Evolutionary conservation across 2,329 filamentous ascomycete species (phyloP).

Genomic region (Penicillium expansum): DNA sequence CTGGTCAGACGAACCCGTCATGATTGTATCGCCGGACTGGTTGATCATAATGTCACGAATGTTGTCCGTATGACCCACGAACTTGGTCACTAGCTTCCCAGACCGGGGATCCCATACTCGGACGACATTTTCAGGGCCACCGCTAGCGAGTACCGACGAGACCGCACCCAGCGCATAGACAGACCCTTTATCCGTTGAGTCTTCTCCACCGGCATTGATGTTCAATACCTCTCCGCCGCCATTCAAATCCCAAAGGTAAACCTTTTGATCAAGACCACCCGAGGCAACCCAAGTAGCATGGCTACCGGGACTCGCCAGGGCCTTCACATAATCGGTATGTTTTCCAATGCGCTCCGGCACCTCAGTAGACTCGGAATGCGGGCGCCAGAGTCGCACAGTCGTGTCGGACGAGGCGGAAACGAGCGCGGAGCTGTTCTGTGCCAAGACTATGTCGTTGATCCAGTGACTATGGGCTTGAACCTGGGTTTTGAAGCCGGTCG

Average conservation of each 20-base stretch:
- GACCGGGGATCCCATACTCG: slow-evolving; percentile 87
- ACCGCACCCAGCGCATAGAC: slow-evolving; percentile 86
- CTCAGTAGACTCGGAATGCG: slow-evolving; percentile 60
- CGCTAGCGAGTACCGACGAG: slow-evolving; percentile 79
- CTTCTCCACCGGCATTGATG: slow-evolving; percentile 73
- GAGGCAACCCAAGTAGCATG: slow-evolving; percentile 85
- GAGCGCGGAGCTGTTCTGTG: slow-evolving; percentile 72
- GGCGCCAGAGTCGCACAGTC: slow-evolving; percentile 89
- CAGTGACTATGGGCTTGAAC: slow-evolving; percentile 87
- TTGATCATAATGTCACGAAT: slow-evolving; percentile 88
- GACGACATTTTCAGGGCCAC: slow-evolving; percentile 90
- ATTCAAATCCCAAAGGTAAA: slow-evolving; percentile 89
- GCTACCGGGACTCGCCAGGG: slow-evolving; percentile 72
- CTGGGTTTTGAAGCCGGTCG: slow-evolving; percentile 59
- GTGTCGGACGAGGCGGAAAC: slow-evolving; percentile 92
- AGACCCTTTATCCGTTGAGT: slow-evolving; percentile 83
- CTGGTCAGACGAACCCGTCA: slow-evolving; percentile 93
- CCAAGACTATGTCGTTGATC: slow-evolving; percentile 89
- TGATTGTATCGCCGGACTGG: slow-evolving; percentile 80
- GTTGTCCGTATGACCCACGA: slow-evolving; percentile 94
- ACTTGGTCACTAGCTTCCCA: slow-evolving; percentile 89
- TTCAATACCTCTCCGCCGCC: slow-evolving; percentile 81
- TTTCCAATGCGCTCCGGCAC: slow-evolving; percentile 80
- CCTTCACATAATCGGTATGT: slow-evolving; percentile 96
- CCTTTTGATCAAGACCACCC: slow-evolving; percentile 86